Evolutionary conservation across 805 yeast genomes (phyloP).

Genomic region (Myxozyma nipponensis): DNA sequence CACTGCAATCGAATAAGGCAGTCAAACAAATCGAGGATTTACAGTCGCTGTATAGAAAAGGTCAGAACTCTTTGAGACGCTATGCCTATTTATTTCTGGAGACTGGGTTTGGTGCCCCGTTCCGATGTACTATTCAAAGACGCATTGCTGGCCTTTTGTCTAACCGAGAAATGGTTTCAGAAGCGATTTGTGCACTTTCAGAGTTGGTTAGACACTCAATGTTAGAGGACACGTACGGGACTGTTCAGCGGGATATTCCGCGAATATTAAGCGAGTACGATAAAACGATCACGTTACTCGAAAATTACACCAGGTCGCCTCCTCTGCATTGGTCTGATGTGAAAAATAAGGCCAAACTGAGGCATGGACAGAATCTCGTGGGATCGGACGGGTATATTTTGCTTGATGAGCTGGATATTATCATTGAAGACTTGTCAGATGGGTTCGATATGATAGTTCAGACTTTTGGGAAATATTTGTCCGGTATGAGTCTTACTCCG

Average conservation of each 20-base stretch:
- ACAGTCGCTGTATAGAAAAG: slow-evolving; percentile 1
- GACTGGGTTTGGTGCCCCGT: slow-evolving; percentile 34
- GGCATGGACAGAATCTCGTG: slow-evolving; percentile 9
- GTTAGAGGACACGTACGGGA: slow-evolving; percentile 41
- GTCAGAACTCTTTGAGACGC: neutral
- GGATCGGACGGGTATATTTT: slow-evolving; percentile 18
- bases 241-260: slow-evolving; percentile 42
- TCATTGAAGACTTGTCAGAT: slow-evolving; percentile 22
- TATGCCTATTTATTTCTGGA: slow-evolving; percentile 22
- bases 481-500: slow-evolving; percentile 30
- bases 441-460: slow-evolving; percentile 32
- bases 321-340: slow-evolving; percentile 38
- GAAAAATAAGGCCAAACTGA: slow-evolving; percentile 8
- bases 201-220: slow-evolving; percentile 35
- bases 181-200: slow-evolving; percentile 36
- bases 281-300: slow-evolving; percentile 30
- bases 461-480: slow-evolving; percentile 34
- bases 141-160: slow-evolving; percentile 30
- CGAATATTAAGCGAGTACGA: slow-evolving; percentile 33
- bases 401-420: slow-evolving; percentile 19
- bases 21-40: slow-evolving; percentile 17
- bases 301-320: slow-evolving; percentile 31
- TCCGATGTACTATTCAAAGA: slow-evolving; percentile 37
- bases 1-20: slow-evolving; percentile 28
- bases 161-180: slow-evolving; percentile 28